Evolutionary conservation across 1,139 yeast species (phyloP).

Genomic region (Blastobotrys ciferrii): DNA sequence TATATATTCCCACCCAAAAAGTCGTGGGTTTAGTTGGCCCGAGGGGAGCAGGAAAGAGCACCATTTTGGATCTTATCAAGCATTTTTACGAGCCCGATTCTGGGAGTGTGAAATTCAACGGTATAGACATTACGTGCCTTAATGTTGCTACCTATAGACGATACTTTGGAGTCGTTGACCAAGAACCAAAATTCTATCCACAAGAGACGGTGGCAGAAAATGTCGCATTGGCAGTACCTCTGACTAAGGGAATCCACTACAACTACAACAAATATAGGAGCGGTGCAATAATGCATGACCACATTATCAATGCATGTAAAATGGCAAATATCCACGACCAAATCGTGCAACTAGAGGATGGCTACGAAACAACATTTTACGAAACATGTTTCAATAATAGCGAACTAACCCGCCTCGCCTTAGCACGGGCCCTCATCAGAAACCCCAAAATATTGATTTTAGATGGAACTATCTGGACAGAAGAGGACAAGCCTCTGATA

Average conservation of each 20-base stretch:
- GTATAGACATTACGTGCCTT: background rate
- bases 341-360: slow-evolving; percentile 6
- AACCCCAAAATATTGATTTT: slow-evolving; percentile 7
- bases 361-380: slow-evolving; percentile 3
- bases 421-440: slow-evolving; percentile 9
- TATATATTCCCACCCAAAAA: slow-evolving; percentile 3
- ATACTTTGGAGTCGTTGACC: slow-evolving; percentile 10
- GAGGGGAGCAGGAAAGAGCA: slow-evolving; percentile 7
- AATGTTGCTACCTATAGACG: slow-evolving; percentile 8
- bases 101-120: slow-evolving; percentile 3
- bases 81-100: background rate
- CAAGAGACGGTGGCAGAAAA: slow-evolving; percentile 13
- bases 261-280: slow-evolving; percentile 1
- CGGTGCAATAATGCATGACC: slow-evolving; percentile 4
- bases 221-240: slow-evolving; percentile 9
- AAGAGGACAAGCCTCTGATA: slow-evolving; percentile 1
- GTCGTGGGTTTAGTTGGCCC: slow-evolving; percentile 10
- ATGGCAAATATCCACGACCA: slow-evolving; percentile 6
- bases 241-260: background rate
- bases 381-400: slow-evolving; percentile 1
- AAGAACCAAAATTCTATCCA: slow-evolving; percentile 2
- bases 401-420: slow-evolving; percentile 8
- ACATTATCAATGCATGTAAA: slow-evolving; percentile 1
- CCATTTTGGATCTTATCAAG: slow-evolving; percentile 9
- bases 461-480: slow-evolving; percentile 3